Evolutionary conservation across 2,329 filamentous ascomycete genomes (phyloP), one percentile per base, ranked within the genome.

Genomic region (Clarireedia paspali): DNA sequence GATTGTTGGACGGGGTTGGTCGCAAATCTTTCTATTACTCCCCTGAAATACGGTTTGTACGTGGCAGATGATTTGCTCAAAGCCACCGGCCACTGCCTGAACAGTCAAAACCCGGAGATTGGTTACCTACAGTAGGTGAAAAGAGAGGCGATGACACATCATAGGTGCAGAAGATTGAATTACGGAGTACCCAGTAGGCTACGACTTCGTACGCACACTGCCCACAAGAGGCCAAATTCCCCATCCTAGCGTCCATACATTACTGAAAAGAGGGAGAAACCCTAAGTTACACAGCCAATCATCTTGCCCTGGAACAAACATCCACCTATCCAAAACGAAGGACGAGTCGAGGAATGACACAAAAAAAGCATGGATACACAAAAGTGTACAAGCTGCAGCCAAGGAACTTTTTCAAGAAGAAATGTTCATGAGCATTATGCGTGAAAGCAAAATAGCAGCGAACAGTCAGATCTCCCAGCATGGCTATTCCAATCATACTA

Each of bases 61-160:
- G 24, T 47, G 44, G 24, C 20, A 5, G 23, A 24, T 46, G 44
- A 47, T 47, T 47, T 47, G 44, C 24, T 47, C 20, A 47, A 26
- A 47, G 20, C 10, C 20, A 47, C 10, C 23, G 44, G 23, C 26
- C 24, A 47, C 15, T 47, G 15, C 44, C 23, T 47, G 7, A 47
- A 47, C 12, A 47, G 44, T 47, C 15, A 24, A 27, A 26, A 15
- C 6, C 14, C 23, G 20, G 44, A 47, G 23, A 47, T 47, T 47
- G 44, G 44, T 47, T 44, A 44, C 17, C 40, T 17, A 12, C 23
- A 10, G 20, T 24, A 47, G 26, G 6, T 15, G 20, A 15, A 24
- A 47, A 47, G 44, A 47, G 23, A 47, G 44, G 27, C 44, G 44
- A 47, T 47, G 44, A 47, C 44, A 47, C 44, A 47, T 47, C 44